Percentiles rank a stretch among this genome's conserved stretches.
Conservation (phyloP, 2,329 filamentous ascomycete species). For the Alternaria conjuncta region DNA sequence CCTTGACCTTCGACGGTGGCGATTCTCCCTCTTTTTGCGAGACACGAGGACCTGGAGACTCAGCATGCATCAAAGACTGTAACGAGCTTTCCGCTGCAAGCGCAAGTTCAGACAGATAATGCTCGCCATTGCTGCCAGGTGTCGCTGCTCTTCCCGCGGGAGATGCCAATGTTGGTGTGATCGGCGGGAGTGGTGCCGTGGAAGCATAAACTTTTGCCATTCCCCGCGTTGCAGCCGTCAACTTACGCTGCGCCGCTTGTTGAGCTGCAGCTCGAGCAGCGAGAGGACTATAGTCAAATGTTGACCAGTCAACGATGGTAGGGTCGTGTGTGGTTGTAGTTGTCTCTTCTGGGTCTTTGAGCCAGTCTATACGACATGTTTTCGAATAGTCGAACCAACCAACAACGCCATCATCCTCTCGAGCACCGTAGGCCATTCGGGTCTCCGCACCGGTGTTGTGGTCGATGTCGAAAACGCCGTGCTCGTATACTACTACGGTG, state of each 20-base stretch:
- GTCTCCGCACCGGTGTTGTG: not conserved
- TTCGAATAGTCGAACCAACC: constrained; percentile 10
- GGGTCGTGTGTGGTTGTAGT: not conserved
- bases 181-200: not conserved
- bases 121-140: not conserved
- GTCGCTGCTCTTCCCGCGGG: not conserved
- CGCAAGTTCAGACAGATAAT: not conserved
- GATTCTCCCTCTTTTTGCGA: not conserved
- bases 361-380: constrained; percentile 9
- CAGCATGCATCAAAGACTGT: not conserved
- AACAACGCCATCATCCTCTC: not conserved
- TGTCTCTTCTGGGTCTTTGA: not conserved
- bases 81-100: not conserved
- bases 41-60: not conserved
- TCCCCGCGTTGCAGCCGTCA: not conserved
- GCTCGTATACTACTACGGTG: not conserved
- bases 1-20: not conserved
- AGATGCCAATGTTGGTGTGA: not conserved
- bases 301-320: constrained; percentile 2
- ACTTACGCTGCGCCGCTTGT: not conserved
- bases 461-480: not conserved
- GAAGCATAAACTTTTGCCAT: not conserved
- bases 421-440: constrained; percentile 2
- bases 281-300: constrained; percentile 6
- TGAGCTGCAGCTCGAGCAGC: not conserved